Evolutionary conservation across 1,284 basidiomycete genomes (phyloP).

Genomic region (Veloporphyrellus conicus): DNA sequence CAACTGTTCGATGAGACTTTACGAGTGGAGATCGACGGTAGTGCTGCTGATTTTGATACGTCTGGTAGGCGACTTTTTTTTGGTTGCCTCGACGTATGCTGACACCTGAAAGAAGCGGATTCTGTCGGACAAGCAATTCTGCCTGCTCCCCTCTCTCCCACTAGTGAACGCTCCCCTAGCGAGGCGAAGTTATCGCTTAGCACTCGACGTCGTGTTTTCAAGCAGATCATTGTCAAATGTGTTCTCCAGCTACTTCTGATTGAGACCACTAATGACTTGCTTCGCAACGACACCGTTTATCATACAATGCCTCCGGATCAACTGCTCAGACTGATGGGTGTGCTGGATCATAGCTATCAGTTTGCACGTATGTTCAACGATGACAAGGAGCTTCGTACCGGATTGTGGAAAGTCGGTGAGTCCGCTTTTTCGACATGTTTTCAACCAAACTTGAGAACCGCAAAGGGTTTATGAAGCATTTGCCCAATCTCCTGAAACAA

Average conservation of each 20-base stretch:
- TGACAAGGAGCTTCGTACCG: constrained; percentile 94
- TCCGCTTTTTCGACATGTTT: constrained; percentile 22
- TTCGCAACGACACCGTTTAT: constrained; percentile 92
- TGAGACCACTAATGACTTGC: constrained; percentile 94
- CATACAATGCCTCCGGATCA: constrained; percentile 92
- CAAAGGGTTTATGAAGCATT: constrained; percentile 97
- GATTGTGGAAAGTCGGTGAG: constrained; percentile 98
- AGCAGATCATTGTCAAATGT: constrained; percentile 99
- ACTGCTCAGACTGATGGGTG: constrained; percentile 87
- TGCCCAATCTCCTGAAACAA: constrained; percentile 97
- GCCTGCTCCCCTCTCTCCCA: constrained; percentile 75
- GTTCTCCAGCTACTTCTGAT: constrained; percentile 95
- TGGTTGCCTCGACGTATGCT: constrained; percentile 3
- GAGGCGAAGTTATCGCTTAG: constrained; percentile 51
- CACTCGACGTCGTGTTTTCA: constrained; percentile 89
- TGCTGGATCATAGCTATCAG: constrained; percentile 94
- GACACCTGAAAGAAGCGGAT: constrained; percentile 35
- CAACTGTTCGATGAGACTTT: constrained; percentile 92
- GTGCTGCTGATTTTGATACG: constrained; percentile 52
- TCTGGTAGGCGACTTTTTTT: constrained; percentile 37
- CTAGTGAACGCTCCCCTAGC: constrained; percentile 47
- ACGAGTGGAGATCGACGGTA: constrained; percentile 73
- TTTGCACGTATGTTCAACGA: constrained; percentile 98
- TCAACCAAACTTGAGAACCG: constrained; percentile 1
- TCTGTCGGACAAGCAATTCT: constrained; percentile 64